Evolutionary conservation across 371 early-diverging fungal genomes (phyloP).

Genomic region (Mucor plumbeus): DNA sequence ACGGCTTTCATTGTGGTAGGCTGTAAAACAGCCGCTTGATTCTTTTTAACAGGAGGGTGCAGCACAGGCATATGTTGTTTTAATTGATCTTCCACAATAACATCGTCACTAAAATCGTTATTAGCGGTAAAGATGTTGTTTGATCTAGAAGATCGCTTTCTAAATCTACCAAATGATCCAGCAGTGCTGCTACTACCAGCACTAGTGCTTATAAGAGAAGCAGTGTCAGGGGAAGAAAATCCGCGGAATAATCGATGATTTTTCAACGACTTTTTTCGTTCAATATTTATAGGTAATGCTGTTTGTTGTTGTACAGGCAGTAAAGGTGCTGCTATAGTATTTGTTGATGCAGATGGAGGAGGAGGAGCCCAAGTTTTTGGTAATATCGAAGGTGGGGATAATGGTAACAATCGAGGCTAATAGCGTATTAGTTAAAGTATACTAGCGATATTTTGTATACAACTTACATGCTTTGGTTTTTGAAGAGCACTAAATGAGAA

Average conservation of each 20-base stretch:
- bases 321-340: not conserved
- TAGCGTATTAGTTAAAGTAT: not conserved
- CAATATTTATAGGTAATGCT: slow-evolving; percentile 8
- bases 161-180: slow-evolving; percentile 17
- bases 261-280: slow-evolving; percentile 31
- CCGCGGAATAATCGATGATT: slow-evolving; percentile 26
- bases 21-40: slow-evolving; percentile 79
- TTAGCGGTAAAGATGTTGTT: slow-evolving; percentile 5
- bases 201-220: slow-evolving; percentile 1
- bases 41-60: slow-evolving; percentile 75
- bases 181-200: not conserved
- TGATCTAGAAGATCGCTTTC: slow-evolving; percentile 20
- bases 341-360: not conserved
- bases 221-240: slow-evolving; percentile 21
- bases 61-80: slow-evolving; percentile 29
- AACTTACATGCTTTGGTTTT: slow-evolving; percentile 70
- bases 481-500: slow-evolving; percentile 84
- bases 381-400: not conserved
- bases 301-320: slow-evolving; percentile 1
- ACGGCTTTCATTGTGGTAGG: slow-evolving; percentile 74
- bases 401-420: slow-evolving; percentile 12
- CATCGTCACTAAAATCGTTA: slow-evolving; percentile 11
- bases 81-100: slow-evolving; percentile 11
- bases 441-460: not conserved
- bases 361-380: slow-evolving; percentile 8